phyloP scores from a whole-genome alignment of 176 grass and related monocot species.

The Miscanthus lutarioriparius region DNA sequence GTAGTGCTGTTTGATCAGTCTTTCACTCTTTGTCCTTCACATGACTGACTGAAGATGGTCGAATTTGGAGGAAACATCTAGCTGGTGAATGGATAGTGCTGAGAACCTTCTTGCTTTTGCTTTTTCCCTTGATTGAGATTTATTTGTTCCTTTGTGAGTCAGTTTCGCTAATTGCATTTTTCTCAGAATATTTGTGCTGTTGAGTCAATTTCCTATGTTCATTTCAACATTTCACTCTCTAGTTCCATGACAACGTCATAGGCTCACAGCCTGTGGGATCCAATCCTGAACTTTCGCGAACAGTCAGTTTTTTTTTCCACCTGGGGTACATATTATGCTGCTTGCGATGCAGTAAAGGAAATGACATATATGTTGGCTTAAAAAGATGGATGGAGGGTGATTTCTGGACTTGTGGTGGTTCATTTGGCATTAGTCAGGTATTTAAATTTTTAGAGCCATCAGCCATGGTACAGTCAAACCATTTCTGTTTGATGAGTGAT shows the following conservation, averaged over 20 bases:
- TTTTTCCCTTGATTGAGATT: not conserved
- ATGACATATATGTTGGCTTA: too few relatives aligned
- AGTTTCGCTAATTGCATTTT: not conserved
- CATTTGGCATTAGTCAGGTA: too few relatives aligned
- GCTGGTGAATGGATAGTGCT: slow-evolving; percentile 25
- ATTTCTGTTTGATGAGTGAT: too few relatives aligned
- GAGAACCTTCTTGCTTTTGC: not conserved
- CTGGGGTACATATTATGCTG: too few relatives aligned
- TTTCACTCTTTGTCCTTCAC: slow-evolving; percentile 28
- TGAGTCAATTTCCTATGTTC: not conserved
- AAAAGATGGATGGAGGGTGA: too few relatives aligned
- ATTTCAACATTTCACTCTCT: not conserved
- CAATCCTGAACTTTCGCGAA: not conserved
- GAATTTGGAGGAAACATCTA: slow-evolving; percentile 52
- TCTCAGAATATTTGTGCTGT: not conserved
- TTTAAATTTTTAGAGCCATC: too few relatives aligned
- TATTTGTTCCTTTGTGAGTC: not conserved
- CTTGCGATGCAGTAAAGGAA: too few relatives aligned
- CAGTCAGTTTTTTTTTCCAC: not conserved
- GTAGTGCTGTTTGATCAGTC: not conserved
- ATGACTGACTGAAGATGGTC: slow-evolving; percentile 26
- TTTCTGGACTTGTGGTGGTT: too few relatives aligned
- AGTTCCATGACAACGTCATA: not conserved
- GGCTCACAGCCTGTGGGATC: not conserved
- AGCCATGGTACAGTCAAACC: too few relatives aligned